These are phyloP conservation scores for Tremellales sp. DNA, from an alignment of 1,284 basidiomycete species.

Conservation along the genomic window DNA sequence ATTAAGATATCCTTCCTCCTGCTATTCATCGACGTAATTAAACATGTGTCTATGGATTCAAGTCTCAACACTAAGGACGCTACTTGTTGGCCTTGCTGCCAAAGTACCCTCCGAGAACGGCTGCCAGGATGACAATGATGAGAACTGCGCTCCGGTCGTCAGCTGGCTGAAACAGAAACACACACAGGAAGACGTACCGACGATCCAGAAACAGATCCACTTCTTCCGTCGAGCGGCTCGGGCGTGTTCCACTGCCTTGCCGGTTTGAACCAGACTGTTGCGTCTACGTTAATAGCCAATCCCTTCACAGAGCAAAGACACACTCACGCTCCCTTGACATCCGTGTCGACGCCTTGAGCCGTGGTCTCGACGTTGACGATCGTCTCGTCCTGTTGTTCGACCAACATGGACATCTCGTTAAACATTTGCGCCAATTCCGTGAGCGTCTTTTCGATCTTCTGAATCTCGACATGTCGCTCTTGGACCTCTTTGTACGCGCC, in stretches of 20 bases:
- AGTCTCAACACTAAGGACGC: not conserved
- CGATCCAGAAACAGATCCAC: constrained; percentile 71
- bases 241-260: constrained; percentile 69
- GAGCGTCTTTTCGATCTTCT: constrained; percentile 79
- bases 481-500: constrained; percentile 86
- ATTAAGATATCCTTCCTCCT: too few relatives aligned
- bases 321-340: constrained; percentile 67
- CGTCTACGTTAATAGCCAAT: not conserved
- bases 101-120: constrained; percentile 39
- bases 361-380: constrained; percentile 63
- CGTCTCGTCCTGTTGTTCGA: constrained; percentile 73
- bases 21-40: too few relatives aligned
- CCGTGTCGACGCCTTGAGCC: constrained; percentile 60
- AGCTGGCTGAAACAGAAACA: constrained; percentile 1
- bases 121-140: constrained; percentile 55
- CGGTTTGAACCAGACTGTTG: constrained; percentile 62
- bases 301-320: not conserved
- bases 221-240: constrained; percentile 72
- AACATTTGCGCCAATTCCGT: constrained; percentile 85
- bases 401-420: constrained; percentile 77
- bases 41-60: too few relatives aligned
- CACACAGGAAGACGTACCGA: constrained; percentile 24
- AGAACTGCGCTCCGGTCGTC: constrained; percentile 43
- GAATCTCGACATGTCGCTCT: constrained; percentile 82
- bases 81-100: constrained; percentile 24